Evolutionary conservation across 169 alveolate genomes (phyloP).

Genomic region (Plasmodium blacklocki): DNA sequence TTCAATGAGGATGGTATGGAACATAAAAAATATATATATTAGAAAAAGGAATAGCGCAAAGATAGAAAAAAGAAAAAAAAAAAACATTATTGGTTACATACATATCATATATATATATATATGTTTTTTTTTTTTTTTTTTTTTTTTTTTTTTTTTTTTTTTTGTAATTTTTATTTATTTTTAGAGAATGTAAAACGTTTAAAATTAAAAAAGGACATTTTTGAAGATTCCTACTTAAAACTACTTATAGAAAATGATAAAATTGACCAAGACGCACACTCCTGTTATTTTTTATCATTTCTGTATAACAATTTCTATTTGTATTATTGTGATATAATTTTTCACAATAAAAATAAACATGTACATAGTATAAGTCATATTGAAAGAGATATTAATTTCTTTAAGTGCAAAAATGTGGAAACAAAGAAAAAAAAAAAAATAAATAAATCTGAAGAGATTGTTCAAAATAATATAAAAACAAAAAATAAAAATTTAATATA

Average conservation of each 20-base stretch:
- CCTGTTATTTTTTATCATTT: constrained; percentile 15
- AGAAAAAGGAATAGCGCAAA: too few species aligned
- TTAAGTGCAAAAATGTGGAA: background rate
- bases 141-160: too few species aligned
- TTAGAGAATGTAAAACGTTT: background rate
- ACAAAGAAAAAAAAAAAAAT: constrained; percentile 4
- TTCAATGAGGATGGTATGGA: constrained; percentile 6
- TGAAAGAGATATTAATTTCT: constrained; percentile 31
- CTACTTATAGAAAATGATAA: constrained; percentile 23
- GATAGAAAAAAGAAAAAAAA: background rate
- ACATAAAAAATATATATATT: background rate
- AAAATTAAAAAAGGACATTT: background rate
- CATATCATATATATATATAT: too few species aligned
- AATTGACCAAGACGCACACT: constrained; percentile 1
- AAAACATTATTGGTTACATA: background rate
- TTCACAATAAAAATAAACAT: background rate
- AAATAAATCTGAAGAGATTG: background rate
- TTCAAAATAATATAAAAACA: background rate
- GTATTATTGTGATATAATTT: constrained; percentile 3
- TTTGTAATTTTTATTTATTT: background rate
- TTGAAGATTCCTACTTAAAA: constrained; percentile 17
- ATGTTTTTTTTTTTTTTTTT: too few species aligned
- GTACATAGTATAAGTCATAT: constrained; percentile 1
- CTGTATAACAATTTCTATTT: constrained; percentile 22
- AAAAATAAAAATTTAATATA: background rate